phyloP scores from a whole-genome alignment of 108 stramenopile species.

The Schizochytrium sp. region DNA sequence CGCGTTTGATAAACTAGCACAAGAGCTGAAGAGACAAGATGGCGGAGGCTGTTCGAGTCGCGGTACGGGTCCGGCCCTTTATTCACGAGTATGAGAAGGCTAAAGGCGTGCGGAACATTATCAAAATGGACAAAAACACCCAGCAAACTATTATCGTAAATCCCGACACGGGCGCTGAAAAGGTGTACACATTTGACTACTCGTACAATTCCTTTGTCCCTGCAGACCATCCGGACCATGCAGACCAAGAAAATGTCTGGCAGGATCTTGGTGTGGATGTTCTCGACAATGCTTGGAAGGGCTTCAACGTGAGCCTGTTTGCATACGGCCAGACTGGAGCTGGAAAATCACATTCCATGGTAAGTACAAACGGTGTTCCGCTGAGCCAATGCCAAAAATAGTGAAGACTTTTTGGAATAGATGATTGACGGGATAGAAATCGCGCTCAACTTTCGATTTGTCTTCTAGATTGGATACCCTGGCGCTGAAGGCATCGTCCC shows the following conservation, averaged over 20 bases:
- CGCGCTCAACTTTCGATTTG: too few species aligned
- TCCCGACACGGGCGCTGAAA: constrained; percentile 10
- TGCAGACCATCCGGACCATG: background rate
- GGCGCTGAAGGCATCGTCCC: constrained; percentile 27
- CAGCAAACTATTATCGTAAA: background rate
- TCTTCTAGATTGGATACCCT: constrained; percentile 20
- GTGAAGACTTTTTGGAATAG: too few species aligned
- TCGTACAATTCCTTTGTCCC: constrained; percentile 18
- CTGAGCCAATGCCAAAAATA: too few species aligned
- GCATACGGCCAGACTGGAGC: constrained; percentile 32
- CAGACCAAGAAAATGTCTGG: constrained; percentile 1
- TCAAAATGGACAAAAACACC: background rate
- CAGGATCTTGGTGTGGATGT: constrained; percentile 19
- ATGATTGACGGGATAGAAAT: too few species aligned
- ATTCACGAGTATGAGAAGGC: constrained; percentile 22
- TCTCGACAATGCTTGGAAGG: background rate
- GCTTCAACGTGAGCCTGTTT: constrained; percentile 26
- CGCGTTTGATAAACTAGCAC: too few species aligned
- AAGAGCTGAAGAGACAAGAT: background rate
- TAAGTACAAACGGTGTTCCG: background rate
- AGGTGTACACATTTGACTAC: constrained; percentile 17
- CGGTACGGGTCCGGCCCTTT: constrained; percentile 22
- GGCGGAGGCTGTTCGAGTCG: constrained; percentile 10
- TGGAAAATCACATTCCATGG: constrained; percentile 26
- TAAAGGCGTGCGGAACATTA: background rate